phyloP scores from a whole-genome alignment of 371 early-diverging fungal genomes.

The Rhizopus delemar region DNA sequence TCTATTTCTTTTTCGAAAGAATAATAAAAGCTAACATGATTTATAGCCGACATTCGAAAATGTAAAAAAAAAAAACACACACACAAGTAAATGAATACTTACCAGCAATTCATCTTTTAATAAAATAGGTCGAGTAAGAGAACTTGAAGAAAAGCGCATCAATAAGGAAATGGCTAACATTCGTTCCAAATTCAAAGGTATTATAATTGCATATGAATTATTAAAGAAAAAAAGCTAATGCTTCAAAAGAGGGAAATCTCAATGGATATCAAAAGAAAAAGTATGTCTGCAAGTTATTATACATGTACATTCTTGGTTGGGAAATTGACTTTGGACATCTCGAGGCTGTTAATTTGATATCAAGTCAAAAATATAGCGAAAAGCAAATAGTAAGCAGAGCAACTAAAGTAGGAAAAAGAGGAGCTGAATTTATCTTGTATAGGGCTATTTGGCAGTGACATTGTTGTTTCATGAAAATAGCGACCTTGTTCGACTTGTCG shows the following conservation, averaged over 20 bases:
- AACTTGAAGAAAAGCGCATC: slow-evolving; percentile 95
- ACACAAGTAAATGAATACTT: background rate
- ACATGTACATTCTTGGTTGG: slow-evolving; percentile 98
- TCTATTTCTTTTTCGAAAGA: too few species aligned
- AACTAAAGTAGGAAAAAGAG: background rate
- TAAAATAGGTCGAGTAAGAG: slow-evolving; percentile 88
- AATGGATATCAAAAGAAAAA: slow-evolving; percentile 98
- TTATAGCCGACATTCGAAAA: slow-evolving; percentile 87
- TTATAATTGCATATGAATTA: background rate
- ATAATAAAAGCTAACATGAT: background rate
- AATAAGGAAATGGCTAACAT: slow-evolving; percentile 99
- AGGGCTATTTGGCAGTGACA: slow-evolving; percentile 96
- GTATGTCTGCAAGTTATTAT: slow-evolving; percentile 95
- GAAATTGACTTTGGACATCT: slow-evolving; percentile 96
- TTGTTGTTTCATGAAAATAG: slow-evolving; percentile 85
- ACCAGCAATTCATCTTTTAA: background rate
- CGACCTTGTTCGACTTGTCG: slow-evolving; percentile 80
- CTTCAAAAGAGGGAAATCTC: slow-evolving; percentile 72
- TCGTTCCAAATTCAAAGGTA: slow-evolving; percentile 95
- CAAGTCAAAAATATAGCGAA: slow-evolving; percentile 89
- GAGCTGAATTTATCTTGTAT: background rate
- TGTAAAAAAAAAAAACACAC: slow-evolving; percentile 49
- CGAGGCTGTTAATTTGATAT: slow-evolving; percentile 92
- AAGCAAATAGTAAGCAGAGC: slow-evolving; percentile 84
- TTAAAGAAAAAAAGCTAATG: background rate